Conservation (phyloP, 345 rosid species). For the Physaria fendleri region DNA sequence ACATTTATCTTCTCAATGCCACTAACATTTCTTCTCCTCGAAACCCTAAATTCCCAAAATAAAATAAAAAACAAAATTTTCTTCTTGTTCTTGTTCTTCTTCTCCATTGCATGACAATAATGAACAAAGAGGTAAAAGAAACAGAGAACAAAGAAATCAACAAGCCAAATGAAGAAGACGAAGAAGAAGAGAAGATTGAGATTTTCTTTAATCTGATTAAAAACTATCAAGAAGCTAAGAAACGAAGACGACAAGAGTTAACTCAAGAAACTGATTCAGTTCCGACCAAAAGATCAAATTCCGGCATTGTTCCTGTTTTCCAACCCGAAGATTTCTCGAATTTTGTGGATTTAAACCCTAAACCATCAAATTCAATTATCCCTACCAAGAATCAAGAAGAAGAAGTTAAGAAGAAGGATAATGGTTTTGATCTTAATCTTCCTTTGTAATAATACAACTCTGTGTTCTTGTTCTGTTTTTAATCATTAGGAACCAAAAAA, state of each 20-base stretch:
- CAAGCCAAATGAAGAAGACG: constrained; percentile 5
- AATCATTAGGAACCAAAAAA: neutral
- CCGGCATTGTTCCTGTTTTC: constrained; percentile 17
- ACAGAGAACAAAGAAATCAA: constrained; percentile 15
- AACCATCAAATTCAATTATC: neutral
- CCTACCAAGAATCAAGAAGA: constrained; percentile 3
- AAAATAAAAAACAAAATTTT: neutral
- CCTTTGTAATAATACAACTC: constrained; percentile 17
- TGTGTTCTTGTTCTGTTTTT: neutral
- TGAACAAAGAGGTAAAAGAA: constrained; percentile 8
- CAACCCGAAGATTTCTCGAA: constrained; percentile 19
- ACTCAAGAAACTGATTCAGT: constrained; percentile 2
- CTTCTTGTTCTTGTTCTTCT: neutral
- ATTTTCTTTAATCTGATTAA: constrained; percentile 26
- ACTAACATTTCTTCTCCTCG: neutral
- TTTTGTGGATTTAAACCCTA: constrained; percentile 15
- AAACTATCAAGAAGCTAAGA: constrained; percentile 21
- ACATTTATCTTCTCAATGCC: neutral
- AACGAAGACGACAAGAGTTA: constrained; percentile 25
- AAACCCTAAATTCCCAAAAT: neutral
- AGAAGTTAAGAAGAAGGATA: neutral
- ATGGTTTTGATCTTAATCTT: constrained; percentile 30
- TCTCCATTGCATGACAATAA: neutral
- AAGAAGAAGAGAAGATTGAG: constrained; percentile 30
- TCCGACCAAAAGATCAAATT: constrained; percentile 17